Percentiles rank a stretch among this genome's conserved stretches.
These are phyloP conservation scores for Boletus reticuloceps DNA, from an alignment of 768 basidiomycete genomes.

Conservation along the genomic window DNA sequence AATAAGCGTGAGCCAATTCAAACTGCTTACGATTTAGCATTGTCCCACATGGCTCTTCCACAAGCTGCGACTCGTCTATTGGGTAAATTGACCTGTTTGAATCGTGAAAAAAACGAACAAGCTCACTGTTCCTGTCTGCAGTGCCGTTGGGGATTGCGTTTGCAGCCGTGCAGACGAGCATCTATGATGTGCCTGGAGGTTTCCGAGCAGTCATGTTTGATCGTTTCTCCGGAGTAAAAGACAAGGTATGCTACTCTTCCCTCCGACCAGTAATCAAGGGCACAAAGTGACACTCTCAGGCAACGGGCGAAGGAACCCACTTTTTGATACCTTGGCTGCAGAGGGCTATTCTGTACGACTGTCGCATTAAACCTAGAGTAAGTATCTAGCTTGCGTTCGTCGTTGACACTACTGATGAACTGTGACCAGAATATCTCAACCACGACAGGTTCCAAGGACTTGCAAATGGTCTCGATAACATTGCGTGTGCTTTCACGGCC, in stretches of 20 bases:
- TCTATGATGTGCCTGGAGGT: constrained; percentile 83
- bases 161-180: constrained; percentile 47
- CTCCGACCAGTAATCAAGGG: too few relatives aligned
- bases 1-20: too few relatives aligned
- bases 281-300: constrained; percentile 43
- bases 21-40: not conserved
- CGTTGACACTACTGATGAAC: constrained; percentile 2
- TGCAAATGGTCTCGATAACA: constrained; percentile 98
- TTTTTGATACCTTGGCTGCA: constrained; percentile 96
- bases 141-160: constrained; percentile 41
- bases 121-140: constrained; percentile 15
- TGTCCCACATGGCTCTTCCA: constrained; percentile 46
- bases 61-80: constrained; percentile 48
- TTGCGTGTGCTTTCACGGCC: constrained; percentile 94
- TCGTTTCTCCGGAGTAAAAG: constrained; percentile 88
- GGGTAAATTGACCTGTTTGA: constrained; percentile 34
- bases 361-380: constrained; percentile 93
- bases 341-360: constrained; percentile 95
- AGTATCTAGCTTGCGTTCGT: constrained; percentile 23
- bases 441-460: constrained; percentile 95
- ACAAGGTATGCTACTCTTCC: constrained; percentile 49
- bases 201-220: constrained; percentile 98
- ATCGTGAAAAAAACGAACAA: not conserved
- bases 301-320: constrained; percentile 91
- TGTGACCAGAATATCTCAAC: constrained; percentile 87